Evolutionary conservation across 176 grass and related monocot species (phyloP), one percentile per base, ranked within the genome.

Genomic region (Eleusine coracana): DNA sequence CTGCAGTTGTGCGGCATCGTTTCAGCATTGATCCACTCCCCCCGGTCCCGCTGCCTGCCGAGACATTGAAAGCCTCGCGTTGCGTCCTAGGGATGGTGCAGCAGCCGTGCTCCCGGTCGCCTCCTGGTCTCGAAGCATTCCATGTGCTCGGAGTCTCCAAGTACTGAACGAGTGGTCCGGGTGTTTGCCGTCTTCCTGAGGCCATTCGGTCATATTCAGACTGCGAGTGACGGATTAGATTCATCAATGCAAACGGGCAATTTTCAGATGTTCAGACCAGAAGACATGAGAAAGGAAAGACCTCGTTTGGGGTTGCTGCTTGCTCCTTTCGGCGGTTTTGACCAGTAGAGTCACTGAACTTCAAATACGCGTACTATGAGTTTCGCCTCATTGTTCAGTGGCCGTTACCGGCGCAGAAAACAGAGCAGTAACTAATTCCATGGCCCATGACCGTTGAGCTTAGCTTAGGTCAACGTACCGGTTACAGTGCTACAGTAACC

Each of bases 21-120:
- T 37, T 38, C 46, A 10, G 31, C 49, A 7, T 18, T 34, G 17
- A 81, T 71, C 51, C 23, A 28, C 11, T 10, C 49, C 37, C 37
- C 36, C 73, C 21, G 54, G 73, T 1, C 18, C 51, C 73, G 34
- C 16, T 27, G 21, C 38, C 50, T 20, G 73, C 31, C 51, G 34
- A 6, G 51, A 21, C 38, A 61, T 42, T 76, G 55, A 23, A 21
- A 42, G 21, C n/a, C 58, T 3, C 4, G 6, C 55, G 45, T 15
- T 13, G 38, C 60, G 60, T 29, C 60, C 11, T 14, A 13, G 38
- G 38, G 23, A 48, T 36, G 23, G 39, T 7, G 16, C 27, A 6
- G 72, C 70, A 20, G 60, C 68, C 68, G 23, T 31, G 51, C 68
- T 31, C 45, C 82, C 63, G 63, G 73, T 36, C 82, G 17, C 69